phyloP scores from a whole-genome alignment of 2,329 filamentous ascomycete genomes.

The Tolypocladium guangdongense region DNA sequence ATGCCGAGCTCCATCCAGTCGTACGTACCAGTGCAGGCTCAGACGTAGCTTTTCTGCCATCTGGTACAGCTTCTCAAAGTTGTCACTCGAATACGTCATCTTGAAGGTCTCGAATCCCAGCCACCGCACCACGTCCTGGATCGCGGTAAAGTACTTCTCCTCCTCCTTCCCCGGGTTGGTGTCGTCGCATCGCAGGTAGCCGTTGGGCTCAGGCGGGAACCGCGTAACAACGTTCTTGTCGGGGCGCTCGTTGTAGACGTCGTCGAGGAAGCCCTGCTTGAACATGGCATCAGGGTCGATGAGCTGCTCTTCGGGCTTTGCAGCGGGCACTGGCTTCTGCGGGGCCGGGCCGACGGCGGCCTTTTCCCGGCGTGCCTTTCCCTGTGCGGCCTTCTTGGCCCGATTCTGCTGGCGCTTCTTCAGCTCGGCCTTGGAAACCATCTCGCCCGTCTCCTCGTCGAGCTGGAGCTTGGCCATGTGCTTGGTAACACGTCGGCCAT shows the following conservation, averaged over 20 bases:
- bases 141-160: constrained; percentile 80
- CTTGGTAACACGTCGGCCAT: constrained; percentile 39
- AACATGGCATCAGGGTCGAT: constrained; percentile 60
- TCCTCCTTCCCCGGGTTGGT: constrained; percentile 93
- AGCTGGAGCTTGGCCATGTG: constrained; percentile 46
- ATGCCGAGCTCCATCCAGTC: neutral
- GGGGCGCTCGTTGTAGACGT: constrained; percentile 60
- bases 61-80: constrained; percentile 75
- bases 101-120: constrained; percentile 40
- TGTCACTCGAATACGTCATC: constrained; percentile 78
- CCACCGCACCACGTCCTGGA: constrained; percentile 80
- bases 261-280: constrained; percentile 64
- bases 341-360: constrained; percentile 47
- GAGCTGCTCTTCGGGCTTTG: constrained; percentile 23
- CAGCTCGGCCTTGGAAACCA: constrained; percentile 51
- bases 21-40: constrained; percentile 66
- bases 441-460: constrained; percentile 52
- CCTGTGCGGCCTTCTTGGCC: constrained; percentile 40
- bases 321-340: constrained; percentile 17
- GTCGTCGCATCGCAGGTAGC: constrained; percentile 71
- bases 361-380: constrained; percentile 79
- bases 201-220: constrained; percentile 84
- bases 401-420: constrained; percentile 49
- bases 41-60: constrained; percentile 82
- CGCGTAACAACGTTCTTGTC: constrained; percentile 54